Evolutionary conservation across 2,329 filamentous ascomycete genomes (phyloP), one percentile per base, ranked within the genome.

Genomic region (Ophiosphaerella herpotricha): DNA sequence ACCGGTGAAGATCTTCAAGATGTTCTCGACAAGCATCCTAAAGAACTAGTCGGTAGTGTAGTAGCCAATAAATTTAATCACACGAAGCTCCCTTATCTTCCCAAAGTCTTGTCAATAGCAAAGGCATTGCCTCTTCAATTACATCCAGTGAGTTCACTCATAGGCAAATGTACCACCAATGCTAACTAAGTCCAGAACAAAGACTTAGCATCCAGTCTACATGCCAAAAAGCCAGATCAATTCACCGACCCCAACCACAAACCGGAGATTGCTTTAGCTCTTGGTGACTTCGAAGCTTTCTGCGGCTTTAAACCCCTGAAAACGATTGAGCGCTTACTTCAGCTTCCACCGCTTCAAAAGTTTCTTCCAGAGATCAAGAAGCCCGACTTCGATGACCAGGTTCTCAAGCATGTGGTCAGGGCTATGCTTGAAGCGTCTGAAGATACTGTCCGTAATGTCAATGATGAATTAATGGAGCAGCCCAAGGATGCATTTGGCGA

Each of bases 201-300:
- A 63, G 76, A 81, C 0, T 79, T 91, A 1, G 82, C 88, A 0
- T 73, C 79, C 7, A 79, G 85, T 60, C 78, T 91, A 2, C 86
- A 91, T 72, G 67, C 80, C 46, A 69, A 83, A 56, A 79, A 90
- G 46, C 87, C 88, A 0, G 72, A 83, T 2, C 81, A 84, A 49
- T 91, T 88, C 68, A 83, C 82, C 1, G 88, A 92, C 57, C 75
- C 82, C 2, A 91, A 91, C 68, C 88, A 91, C 77, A 91, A 91
- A 73, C 88, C 89, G 1, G 88, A 92, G 66, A 91, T 92, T 45
- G 88, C 88, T 1, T 76, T 92, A 1, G 88, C 88, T 0, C 74
- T 91, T 1, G 79, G 81, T 11, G 82, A 84, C 18, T 91, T 92
- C 61, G 88, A 91, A 68, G 84, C 88, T 0, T 91, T 92, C 60